Percentiles rank a stretch among this genome's conserved stretches.
These are phyloP conservation scores for Clavispora santaluciae DNA, from an alignment of 805 yeast genomes.

Conservation along the genomic window DNA sequence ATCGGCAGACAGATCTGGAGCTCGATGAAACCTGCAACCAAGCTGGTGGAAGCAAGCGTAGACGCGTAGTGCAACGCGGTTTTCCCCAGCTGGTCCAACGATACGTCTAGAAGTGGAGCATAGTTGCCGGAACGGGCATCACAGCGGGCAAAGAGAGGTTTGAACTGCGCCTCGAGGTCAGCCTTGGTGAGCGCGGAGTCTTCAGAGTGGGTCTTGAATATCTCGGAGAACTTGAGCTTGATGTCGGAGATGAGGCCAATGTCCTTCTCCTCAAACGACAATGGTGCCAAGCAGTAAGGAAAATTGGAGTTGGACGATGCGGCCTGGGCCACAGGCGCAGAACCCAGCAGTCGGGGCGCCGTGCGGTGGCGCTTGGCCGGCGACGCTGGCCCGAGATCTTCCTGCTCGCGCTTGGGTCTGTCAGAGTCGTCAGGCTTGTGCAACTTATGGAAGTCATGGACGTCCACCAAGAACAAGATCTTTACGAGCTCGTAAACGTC, in stretches of 20 bases:
- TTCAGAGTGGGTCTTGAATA: constrained; percentile 32
- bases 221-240: constrained; percentile 29
- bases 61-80: constrained; percentile 42
- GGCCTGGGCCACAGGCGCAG: constrained; percentile 2
- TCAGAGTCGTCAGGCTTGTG: constrained; percentile 15
- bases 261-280: constrained; percentile 24
- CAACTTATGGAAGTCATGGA: constrained; percentile 38
- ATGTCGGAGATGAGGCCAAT: constrained; percentile 28
- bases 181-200: constrained; percentile 11
- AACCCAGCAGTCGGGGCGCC: background rate
- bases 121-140: constrained; percentile 5
- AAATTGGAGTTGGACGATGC: constrained; percentile 33
- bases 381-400: background rate
- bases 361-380: background rate
- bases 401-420: constrained; percentile 3
- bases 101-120: constrained; percentile 24
- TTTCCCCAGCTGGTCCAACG: constrained; percentile 36
- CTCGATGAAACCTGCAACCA: constrained; percentile 31
- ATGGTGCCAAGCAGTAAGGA: constrained; percentile 48
- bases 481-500: constrained; percentile 36
- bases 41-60: constrained; percentile 32
- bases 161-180: constrained; percentile 24
- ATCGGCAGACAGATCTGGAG: constrained; percentile 35
- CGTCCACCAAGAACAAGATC: constrained; percentile 37
- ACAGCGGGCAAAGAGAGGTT: constrained; percentile 17